These are phyloP conservation scores for Raphanus sativus DNA, from an alignment of 345 rosid genomes.

Conservation along the genomic window DNA sequence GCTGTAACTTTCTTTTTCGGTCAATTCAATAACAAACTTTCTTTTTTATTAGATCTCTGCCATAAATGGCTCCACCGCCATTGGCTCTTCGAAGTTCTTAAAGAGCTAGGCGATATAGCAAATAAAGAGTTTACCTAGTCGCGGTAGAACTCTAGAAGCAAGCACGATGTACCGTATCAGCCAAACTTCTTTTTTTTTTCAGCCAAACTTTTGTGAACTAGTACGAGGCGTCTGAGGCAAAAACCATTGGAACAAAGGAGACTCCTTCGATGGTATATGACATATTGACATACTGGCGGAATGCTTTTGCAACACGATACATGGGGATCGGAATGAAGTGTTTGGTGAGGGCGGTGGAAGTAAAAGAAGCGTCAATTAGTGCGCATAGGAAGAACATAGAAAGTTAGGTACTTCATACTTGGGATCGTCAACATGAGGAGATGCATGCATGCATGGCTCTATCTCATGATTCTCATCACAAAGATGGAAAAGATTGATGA, in stretches of 20 bases:
- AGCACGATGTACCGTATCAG: constrained; percentile 73
- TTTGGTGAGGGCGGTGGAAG: constrained; percentile 51
- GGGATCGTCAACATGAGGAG: constrained; percentile 45
- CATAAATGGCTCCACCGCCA: constrained; percentile 53
- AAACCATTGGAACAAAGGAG: constrained; percentile 22
- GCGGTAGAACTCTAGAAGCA: constrained; percentile 53
- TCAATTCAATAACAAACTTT: too few relatives aligned
- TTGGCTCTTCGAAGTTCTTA: constrained; percentile 62
- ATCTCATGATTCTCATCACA: constrained; percentile 44
- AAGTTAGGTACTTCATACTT: constrained; percentile 25
- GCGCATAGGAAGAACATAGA: constrained; percentile 48
- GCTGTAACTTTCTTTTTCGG: too few relatives aligned
- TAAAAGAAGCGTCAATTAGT: constrained; percentile 51
- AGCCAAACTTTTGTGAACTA: constrained; percentile 55
- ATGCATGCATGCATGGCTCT: constrained; percentile 36
- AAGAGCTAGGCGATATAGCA: constrained; percentile 50
- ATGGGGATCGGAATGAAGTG: constrained; percentile 51
- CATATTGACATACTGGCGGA: constrained; percentile 59
- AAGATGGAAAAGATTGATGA: constrained; percentile 50
- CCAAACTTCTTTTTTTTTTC: too few relatives aligned
- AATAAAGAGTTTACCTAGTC: constrained; percentile 45
- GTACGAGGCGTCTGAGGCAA: too few relatives aligned
- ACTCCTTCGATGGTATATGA: constrained; percentile 60
- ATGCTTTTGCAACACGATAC: constrained; percentile 65
- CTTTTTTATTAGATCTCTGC: too few relatives aligned